Percentiles rank a stretch among this genome's conserved stretches.
Evolutionary conservation across 1,284 basidiomycete genomes (phyloP).

Genomic region (Moesziomyces parantarcticus): DNA sequence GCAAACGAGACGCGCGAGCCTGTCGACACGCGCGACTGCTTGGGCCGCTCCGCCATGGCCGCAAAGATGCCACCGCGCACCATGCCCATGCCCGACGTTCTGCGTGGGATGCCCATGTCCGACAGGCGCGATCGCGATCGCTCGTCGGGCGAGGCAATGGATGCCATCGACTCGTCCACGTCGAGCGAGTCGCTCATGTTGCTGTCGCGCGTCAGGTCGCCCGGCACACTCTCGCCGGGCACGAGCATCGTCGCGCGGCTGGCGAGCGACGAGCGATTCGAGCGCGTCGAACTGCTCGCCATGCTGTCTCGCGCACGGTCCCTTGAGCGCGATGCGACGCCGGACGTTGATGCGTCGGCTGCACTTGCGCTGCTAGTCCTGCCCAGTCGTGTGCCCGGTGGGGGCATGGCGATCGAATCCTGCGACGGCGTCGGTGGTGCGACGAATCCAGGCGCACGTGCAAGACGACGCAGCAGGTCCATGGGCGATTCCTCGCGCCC

Average conservation of each 20-base stretch:
- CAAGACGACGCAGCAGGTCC: constrained; percentile 43
- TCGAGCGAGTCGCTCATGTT: constrained; percentile 36
- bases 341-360: constrained; percentile 14
- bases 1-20: constrained; percentile 46
- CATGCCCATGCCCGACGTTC: constrained; percentile 27
- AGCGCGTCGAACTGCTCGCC: constrained; percentile 14
- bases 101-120: constrained; percentile 37
- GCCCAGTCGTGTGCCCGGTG: constrained; percentile 15
- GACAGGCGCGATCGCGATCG: constrained; percentile 28
- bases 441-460: constrained; percentile 44
- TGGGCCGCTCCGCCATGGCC: constrained; percentile 32
- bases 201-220: constrained; percentile 47
- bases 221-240: constrained; percentile 45
- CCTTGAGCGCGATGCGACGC: constrained; percentile 1
- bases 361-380: constrained; percentile 22
- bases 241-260: constrained; percentile 35
- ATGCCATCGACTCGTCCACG: constrained; percentile 22
- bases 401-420: constrained; percentile 43
- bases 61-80: constrained; percentile 48
- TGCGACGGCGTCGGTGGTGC: constrained; percentile 38
- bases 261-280: constrained; percentile 14
- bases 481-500: constrained; percentile 52
- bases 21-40: constrained; percentile 20
- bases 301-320: constrained; percentile 19
- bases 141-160: constrained; percentile 4